Percentiles rank a stretch among this genome's conserved stretches.
Conservation (phyloP, 2,329 filamentous ascomycete species). For the Cadophora luteo-olivacea region DNA sequence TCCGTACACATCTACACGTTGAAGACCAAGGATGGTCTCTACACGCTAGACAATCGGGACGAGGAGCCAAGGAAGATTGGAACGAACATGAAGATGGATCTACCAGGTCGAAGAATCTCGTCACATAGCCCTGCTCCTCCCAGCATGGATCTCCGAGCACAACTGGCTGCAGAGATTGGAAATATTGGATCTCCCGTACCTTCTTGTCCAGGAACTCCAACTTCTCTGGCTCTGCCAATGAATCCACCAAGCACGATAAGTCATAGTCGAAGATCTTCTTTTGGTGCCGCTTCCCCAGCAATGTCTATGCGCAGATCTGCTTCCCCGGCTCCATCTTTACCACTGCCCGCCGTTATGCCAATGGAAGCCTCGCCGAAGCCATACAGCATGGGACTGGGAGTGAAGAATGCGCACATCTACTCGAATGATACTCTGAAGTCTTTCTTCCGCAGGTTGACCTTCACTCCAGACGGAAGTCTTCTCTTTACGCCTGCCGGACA, state of each 20-base stretch:
- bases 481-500: conserved; percentile 94
- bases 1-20: conserved; percentile 97
- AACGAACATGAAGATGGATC: conserved; percentile 80
- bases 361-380: conserved; percentile 86
- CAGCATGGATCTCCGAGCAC: conserved; percentile 73
- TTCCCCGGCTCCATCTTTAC: conserved; percentile 92
- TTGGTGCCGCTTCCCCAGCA: conserved; percentile 69
- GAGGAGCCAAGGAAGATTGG: conserved; percentile 76
- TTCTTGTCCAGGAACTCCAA: conserved; percentile 92
- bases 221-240: conserved; percentile 89
- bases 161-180: conserved; percentile 58
- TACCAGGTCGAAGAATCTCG: conserved; percentile 89
- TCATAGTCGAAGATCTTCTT: conserved; percentile 93
- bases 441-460: conserved; percentile 92
- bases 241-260: conserved; percentile 90
- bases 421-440: conserved; percentile 97
- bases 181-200: conserved; percentile 81
- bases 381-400: conserved; percentile 61
- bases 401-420: conserved; percentile 89
- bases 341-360: conserved; percentile 93
- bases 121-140: conserved; percentile 92
- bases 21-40: conserved; percentile 95
- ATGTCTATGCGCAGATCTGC: conserved; percentile 81
- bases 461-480: conserved; percentile 93
- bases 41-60: conserved; percentile 73